These are phyloP conservation scores for Aspergillus sp. DNA, from an alignment of 2,329 filamentous ascomycete genomes.

Conservation along the genomic window DNA sequence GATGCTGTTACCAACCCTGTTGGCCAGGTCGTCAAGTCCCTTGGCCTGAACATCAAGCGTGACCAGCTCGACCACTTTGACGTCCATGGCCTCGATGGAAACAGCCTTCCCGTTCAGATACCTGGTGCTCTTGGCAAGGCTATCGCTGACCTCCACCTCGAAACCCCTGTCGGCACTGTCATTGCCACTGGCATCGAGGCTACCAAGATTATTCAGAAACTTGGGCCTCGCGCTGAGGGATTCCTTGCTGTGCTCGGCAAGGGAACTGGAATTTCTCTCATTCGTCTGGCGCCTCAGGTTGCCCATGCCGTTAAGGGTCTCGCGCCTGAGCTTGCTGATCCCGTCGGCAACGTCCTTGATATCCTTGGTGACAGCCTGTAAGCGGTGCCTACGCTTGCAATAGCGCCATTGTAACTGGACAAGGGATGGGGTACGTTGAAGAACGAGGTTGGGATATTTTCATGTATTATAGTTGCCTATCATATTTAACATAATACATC, in stretches of 20 bases:
- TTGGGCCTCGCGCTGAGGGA: neutral
- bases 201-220: neutral
- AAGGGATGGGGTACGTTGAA: neutral
- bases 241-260: neutral
- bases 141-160: neutral
- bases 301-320: neutral
- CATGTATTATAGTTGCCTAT: conserved; percentile 11
- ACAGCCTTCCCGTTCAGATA: neutral
- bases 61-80: neutral
- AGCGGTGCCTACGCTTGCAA: neutral
- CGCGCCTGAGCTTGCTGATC: neutral
- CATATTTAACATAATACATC: conserved; percentile 8
- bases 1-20: conserved; percentile 25
- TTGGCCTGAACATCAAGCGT: conserved; percentile 18
- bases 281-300: conserved; percentile 1
- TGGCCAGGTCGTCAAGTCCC: conserved; percentile 25
- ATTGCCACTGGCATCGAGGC: neutral
- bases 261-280: neutral
- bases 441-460: conserved; percentile 5
- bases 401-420: neutral
- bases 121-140: neutral
- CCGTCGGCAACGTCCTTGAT: neutral
- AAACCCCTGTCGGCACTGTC: conserved; percentile 2
- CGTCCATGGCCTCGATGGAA: neutral
- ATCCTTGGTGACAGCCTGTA: conserved; percentile 3